A percentile compares a stretch with the other conserved stretches of the same genome.
These are phyloP conservation scores for Actinomucor elegans DNA, from an alignment of 371 early-diverging fungal genomes.

Conservation along the genomic window DNA sequence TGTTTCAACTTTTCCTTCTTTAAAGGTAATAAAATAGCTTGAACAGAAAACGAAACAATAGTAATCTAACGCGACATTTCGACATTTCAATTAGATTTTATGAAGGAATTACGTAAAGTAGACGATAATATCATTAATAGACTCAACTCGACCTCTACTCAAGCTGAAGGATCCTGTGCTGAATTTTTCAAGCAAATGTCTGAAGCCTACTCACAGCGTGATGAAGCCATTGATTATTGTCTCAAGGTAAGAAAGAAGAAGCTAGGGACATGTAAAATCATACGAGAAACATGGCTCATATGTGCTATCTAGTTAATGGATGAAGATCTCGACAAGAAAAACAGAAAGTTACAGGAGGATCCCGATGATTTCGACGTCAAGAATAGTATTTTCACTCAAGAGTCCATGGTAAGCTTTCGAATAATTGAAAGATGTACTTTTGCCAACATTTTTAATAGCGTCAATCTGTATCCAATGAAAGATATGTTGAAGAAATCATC, in stretches of 20 bases:
- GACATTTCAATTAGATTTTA: conserved; percentile 40
- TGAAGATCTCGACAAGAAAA: conserved; percentile 55
- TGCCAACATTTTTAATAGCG: conserved; percentile 46
- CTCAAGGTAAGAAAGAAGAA: conserved; percentile 47
- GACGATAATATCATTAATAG: conserved; percentile 82
- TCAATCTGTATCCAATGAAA: conserved; percentile 70
- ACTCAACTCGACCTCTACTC: conserved; percentile 73
- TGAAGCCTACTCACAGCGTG: conserved; percentile 66
- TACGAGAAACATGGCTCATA: neutral
- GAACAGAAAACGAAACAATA: too few relatives aligned
- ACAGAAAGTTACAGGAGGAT: conserved; percentile 57
- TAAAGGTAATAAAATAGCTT: conserved; percentile 52
- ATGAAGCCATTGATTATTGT: conserved; percentile 69
- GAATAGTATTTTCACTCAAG: conserved; percentile 58
- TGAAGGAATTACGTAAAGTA: conserved; percentile 74
- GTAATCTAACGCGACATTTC: neutral
- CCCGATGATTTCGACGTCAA: conserved; percentile 63
- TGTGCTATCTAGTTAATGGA: conserved; percentile 51
- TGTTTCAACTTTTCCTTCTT: conserved; percentile 73
- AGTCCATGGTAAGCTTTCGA: conserved; percentile 53
- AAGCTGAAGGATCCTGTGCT: conserved; percentile 62
- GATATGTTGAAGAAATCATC: conserved; percentile 72
- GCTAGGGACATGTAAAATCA: neutral
- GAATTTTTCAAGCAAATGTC: conserved; percentile 69
- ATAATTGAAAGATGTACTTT: neutral